Conservation (phyloP, 1,284 basidiomycete genomes). For the Fomitopsis pinicola region DNA sequence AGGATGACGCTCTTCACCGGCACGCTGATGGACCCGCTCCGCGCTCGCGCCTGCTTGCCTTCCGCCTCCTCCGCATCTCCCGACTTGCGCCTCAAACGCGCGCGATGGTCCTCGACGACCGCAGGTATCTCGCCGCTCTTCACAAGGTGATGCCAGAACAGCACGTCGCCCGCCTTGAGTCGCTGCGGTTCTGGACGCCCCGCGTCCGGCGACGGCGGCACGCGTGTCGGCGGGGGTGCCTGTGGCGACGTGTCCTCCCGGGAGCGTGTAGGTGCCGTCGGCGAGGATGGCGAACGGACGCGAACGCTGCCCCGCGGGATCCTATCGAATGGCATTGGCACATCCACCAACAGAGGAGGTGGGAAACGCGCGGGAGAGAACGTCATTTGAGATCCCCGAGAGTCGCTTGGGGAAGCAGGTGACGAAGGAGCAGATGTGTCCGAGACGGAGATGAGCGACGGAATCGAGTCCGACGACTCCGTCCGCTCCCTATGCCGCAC, state of each 20-base stretch:
- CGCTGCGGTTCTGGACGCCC: constrained; percentile 6
- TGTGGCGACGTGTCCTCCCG: neutral
- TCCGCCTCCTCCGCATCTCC: neutral
- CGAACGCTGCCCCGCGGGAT: neutral
- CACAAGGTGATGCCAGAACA: constrained; percentile 79
- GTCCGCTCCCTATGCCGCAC: neutral
- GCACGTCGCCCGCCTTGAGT: constrained; percentile 58
- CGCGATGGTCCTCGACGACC: constrained; percentile 51
- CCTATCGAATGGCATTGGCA: neutral
- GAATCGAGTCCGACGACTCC: neutral
- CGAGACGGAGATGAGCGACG: neutral
- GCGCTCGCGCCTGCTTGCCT: neutral
- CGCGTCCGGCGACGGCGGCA: neutral
- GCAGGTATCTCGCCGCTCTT: constrained; percentile 72
- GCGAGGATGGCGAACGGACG: neutral
- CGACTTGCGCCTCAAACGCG: constrained; percentile 26
- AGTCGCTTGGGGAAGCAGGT: neutral
- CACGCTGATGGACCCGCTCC: neutral
- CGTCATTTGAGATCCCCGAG: neutral
- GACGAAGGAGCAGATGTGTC: neutral
- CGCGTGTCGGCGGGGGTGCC: neutral
- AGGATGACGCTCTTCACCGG: neutral
- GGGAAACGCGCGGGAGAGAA: neutral
- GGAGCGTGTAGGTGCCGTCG: neutral
- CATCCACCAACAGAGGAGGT: neutral